phyloP scores from a whole-genome alignment of 2,329 filamentous ascomycete species.

The Colletotrichum echinochloae region DNA sequence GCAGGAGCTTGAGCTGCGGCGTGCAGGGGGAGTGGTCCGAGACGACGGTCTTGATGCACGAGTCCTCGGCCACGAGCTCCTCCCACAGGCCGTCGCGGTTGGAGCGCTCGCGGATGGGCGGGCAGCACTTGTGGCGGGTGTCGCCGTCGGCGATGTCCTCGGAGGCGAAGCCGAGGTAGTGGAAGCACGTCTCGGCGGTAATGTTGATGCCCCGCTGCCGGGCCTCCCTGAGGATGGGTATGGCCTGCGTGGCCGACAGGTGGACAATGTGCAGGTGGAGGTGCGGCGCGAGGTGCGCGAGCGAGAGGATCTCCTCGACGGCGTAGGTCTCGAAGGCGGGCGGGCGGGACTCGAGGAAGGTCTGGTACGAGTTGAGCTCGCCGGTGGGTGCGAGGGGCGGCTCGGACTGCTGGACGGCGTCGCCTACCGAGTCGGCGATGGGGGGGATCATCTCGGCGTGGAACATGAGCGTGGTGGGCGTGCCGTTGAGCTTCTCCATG shows the following conservation, averaged over 20 bases:
- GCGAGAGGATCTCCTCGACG: conserved; percentile 84
- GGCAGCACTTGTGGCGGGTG: conserved; percentile 94
- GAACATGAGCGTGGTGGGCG: conserved; percentile 96
- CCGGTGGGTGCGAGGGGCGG: conserved; percentile 79
- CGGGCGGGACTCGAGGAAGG: conserved; percentile 91
- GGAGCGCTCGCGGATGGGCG: conserved; percentile 82
- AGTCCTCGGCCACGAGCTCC: conserved; percentile 77
- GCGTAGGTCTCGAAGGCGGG: conserved; percentile 92
- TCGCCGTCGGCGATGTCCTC: conserved; percentile 87
- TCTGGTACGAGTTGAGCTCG: conserved; percentile 82
- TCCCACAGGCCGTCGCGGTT: conserved; percentile 92
- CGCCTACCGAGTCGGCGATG: conserved; percentile 81
- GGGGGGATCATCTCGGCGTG: conserved; percentile 99
- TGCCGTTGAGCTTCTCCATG: conserved; percentile 82
- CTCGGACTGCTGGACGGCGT: conserved; percentile 76
- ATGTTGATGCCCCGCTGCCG: conserved; percentile 81
- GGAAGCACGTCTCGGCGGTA: conserved; percentile 95
- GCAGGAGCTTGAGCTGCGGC: conserved; percentile 90
- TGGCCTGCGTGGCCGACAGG: conserved; percentile 88
- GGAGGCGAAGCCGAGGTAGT: conserved; percentile 87
- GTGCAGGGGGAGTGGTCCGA: conserved; percentile 98
- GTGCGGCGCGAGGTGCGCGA: conserved; percentile 82
- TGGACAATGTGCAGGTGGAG: conserved; percentile 95
- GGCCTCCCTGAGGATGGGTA: conserved; percentile 82
- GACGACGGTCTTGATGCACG: conserved; percentile 91